phyloP scores from a whole-genome alignment of 441 rosid genomes.

The Aleurites moluccanus region DNA sequence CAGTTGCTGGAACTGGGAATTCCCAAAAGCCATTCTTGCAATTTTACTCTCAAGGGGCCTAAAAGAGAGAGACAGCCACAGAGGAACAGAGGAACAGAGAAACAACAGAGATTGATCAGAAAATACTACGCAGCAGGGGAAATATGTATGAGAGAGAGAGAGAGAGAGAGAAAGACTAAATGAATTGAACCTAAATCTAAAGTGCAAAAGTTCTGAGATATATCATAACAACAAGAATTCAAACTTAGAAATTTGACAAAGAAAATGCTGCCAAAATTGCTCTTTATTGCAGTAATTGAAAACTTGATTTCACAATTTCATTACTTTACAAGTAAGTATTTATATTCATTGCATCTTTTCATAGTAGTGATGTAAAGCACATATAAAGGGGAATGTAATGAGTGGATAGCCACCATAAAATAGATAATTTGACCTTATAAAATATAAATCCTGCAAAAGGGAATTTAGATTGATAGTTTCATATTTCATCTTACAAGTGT shows the following conservation, averaged over 20 bases:
- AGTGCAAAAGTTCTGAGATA: background rate
- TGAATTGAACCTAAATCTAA: background rate
- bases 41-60: slow-evolving; percentile 59
- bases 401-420: slow-evolving; percentile 1
- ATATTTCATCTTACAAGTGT: background rate
- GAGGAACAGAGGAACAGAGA: slow-evolving; percentile 13
- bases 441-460: background rate
- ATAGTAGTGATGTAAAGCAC: background rate
- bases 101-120: background rate
- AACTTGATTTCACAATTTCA: background rate
- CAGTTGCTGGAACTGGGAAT: slow-evolving; percentile 26
- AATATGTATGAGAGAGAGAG: background rate
- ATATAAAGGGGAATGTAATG: background rate
- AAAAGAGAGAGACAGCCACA: slow-evolving; percentile 11
- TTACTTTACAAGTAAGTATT: background rate
- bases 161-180: background rate
- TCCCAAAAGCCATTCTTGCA: slow-evolving; percentile 73
- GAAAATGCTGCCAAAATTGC: background rate
- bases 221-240: background rate
- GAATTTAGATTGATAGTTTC: background rate
- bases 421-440: slow-evolving; percentile 3
- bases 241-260: background rate
- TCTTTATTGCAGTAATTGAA: background rate
- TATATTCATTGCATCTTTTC: background rate
- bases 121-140: background rate